Conservation (phyloP, 345 rosid species). For the Pugionium cornutum region DNA sequence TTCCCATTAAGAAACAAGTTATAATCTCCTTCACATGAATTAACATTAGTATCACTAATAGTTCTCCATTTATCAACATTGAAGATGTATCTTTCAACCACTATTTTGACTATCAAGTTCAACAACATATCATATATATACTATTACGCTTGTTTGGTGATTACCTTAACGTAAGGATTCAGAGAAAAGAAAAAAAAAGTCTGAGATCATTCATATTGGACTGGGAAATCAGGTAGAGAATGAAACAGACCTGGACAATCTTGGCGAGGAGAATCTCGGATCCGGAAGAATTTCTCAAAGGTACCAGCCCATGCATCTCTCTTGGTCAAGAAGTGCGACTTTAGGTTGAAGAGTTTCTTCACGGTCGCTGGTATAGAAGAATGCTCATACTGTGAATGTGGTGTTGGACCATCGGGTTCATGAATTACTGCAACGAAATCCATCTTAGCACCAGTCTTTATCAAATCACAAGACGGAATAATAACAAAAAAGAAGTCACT, state of each 20-base stretch:
- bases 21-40: no score
- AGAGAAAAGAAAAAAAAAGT: background rate
- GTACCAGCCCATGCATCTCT: constrained; percentile 99
- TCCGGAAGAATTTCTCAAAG: constrained; percentile 68
- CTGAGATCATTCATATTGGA: background rate
- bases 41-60: background rate
- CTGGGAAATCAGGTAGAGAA: constrained; percentile 9
- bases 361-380: constrained; percentile 96
- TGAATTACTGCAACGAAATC: constrained; percentile 65
- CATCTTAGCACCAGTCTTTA: background rate
- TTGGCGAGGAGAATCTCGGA: constrained; percentile 79
- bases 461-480: background rate
- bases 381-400: constrained; percentile 83
- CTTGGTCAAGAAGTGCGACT: constrained; percentile 84
- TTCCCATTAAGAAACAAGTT: no score
- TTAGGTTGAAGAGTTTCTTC: constrained; percentile 89
- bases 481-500: background rate
- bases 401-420: constrained; percentile 82
- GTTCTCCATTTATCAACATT: background rate
- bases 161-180: background rate
- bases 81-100: no score
- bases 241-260: constrained; percentile 88
- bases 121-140: no score
- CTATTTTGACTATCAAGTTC: no score
- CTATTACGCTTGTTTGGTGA: background rate